These are phyloP conservation scores for Pulicaria dysenterica DNA, from an alignment of 129 eudicot genomes.

Conservation along the genomic window DNA sequence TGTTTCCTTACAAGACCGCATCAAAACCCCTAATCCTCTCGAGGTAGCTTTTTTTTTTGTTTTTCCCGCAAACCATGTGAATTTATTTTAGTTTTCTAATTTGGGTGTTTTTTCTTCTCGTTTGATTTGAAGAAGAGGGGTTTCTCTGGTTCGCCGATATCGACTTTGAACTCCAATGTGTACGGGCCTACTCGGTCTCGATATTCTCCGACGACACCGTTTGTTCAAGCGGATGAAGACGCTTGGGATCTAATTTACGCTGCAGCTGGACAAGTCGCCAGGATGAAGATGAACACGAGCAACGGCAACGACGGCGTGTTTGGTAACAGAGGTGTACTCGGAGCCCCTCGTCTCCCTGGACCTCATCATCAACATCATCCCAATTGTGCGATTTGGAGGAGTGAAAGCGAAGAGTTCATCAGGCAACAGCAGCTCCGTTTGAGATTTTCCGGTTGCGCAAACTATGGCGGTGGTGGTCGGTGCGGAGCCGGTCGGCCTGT, in stretches of 20 bases:
- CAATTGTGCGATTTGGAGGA: conserved; percentile 13
- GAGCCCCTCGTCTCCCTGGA: conserved; percentile 20
- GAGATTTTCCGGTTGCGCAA: conserved; percentile 15
- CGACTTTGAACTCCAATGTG: conserved; percentile 53
- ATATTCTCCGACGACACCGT: conserved; percentile 54
- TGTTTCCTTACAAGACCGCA: conserved; percentile 33
- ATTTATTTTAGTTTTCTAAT: not conserved
- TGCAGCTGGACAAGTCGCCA: conserved; percentile 60
- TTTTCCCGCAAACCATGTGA: not conserved
- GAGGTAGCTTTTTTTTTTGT: conserved; percentile 36
- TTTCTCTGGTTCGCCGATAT: conserved; percentile 65
- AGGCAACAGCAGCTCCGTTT: conserved; percentile 30
- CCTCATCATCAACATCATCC: conserved; percentile 15
- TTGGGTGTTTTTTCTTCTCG: not conserved
- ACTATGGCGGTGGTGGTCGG: conserved; percentile 14
- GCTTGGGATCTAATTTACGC: conserved; percentile 58
- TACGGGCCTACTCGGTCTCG: conserved; percentile 47
- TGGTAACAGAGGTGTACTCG: conserved; percentile 11
- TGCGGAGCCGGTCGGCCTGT: conserved; percentile 30
- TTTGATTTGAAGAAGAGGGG: conserved; percentile 38
- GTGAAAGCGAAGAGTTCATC: conserved; percentile 10
- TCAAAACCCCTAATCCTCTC: conserved; percentile 8
- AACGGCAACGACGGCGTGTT: conserved; percentile 25
- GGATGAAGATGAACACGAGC: conserved; percentile 43
- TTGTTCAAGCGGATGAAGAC: conserved; percentile 28